Conservation (phyloP, 306 rosid species). For the Casuarina equisetifolia region DNA sequence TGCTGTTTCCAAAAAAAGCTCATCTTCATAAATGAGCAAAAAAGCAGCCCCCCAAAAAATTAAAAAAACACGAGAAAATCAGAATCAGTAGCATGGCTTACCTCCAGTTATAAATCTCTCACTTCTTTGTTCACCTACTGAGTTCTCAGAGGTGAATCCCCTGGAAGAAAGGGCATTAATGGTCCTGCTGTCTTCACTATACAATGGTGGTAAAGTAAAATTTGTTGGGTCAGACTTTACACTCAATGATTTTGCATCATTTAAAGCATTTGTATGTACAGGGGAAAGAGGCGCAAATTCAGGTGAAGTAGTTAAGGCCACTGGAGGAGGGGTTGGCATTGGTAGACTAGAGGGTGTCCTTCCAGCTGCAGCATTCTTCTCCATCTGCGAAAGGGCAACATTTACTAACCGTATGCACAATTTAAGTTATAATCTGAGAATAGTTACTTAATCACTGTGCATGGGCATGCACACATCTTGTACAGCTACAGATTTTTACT, state of each 20-base stretch:
- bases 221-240: conserved; percentile 74
- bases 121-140: conserved; percentile 67
- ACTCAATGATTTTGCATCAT: conserved; percentile 62
- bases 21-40: conserved; percentile 13
- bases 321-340: conserved; percentile 94
- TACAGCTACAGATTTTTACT: background rate
- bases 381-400: conserved; percentile 65
- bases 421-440: background rate
- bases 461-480: background rate
- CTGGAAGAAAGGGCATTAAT: conserved; percentile 53
- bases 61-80: background rate
- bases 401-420: background rate
- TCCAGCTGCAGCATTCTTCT: conserved; percentile 97
- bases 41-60: background rate
- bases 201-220: conserved; percentile 80
- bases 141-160: conserved; percentile 63
- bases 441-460: background rate
- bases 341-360: conserved; percentile 95
- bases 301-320: conserved; percentile 76
- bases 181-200: conserved; percentile 68
- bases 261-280: conserved; percentile 72
- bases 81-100: conserved; percentile 26
- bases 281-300: conserved; percentile 89
- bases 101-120: conserved; percentile 89
- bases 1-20: conserved; percentile 36